Percentiles rank a stretch among this genome's conserved stretches.
Conservation (phyloP, 73 alveolate genomes). For the Tetrahymena elliotti region DNA sequence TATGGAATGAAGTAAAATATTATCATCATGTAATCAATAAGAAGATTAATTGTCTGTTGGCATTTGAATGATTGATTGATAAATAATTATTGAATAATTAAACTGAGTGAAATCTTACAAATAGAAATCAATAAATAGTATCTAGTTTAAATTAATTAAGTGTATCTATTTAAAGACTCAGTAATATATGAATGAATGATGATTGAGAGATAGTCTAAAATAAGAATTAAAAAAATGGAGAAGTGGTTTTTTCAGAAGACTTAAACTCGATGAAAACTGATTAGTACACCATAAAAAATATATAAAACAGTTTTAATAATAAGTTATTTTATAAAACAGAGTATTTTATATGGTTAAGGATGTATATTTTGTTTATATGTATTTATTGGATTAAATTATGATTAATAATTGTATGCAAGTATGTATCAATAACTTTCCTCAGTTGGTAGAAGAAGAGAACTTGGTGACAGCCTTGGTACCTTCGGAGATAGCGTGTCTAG, state of each 20-base stretch:
- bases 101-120: background rate
- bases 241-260: background rate
- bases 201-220: background rate
- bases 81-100: too few species aligned
- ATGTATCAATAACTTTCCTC: background rate
- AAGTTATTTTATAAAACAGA: background rate
- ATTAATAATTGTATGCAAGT: background rate
- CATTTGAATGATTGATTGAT: too few species aligned
- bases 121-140: too few species aligned
- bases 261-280: background rate
- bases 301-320: background rate
- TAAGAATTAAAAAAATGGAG: background rate
- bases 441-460: constrained; percentile 25
- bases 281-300: background rate
- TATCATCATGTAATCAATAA: too few species aligned
- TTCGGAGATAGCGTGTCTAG: constrained; percentile 63
- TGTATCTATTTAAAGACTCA: background rate
- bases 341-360: background rate
- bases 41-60: too few species aligned
- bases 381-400: background rate
- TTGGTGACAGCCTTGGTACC: constrained; percentile 66
- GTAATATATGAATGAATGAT: background rate
- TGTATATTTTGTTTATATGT: background rate
- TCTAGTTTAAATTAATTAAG: background rate
- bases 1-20: too few species aligned